phyloP scores from a whole-genome alignment of 1,284 basidiomycete species.

The Tilletia horrida region DNA sequence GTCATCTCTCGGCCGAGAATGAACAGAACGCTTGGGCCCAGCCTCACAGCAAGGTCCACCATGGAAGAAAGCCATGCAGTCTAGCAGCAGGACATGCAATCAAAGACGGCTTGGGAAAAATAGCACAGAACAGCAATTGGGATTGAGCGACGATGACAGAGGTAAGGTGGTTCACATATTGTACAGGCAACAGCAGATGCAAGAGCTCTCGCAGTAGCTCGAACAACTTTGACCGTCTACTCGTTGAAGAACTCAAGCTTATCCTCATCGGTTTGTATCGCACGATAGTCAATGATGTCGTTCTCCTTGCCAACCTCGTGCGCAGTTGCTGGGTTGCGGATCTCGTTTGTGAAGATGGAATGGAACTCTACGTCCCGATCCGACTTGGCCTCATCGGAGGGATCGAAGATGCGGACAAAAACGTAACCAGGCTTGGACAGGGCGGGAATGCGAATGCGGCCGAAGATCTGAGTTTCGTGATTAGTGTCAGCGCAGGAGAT shows the following conservation, averaged over 20 bases:
- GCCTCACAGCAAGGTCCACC: no score
- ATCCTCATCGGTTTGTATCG: constrained; percentile 12
- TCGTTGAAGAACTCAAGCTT: constrained; percentile 21
- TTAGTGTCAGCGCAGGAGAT: neutral
- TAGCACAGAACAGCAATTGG: no score
- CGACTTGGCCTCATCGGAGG: constrained; percentile 15
- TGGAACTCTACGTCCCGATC: constrained; percentile 17
- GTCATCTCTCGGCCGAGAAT: no score
- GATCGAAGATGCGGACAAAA: constrained; percentile 19
- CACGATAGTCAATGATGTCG: constrained; percentile 11
- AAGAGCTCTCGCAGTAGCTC: neutral
- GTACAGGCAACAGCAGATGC: neutral
- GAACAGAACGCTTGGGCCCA: no score
- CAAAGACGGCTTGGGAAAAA: no score
- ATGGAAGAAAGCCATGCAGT: no score
- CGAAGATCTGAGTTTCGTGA: constrained; percentile 20
- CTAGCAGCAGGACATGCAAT: no score
- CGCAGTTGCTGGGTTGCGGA: constrained; percentile 12
- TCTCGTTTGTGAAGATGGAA: constrained; percentile 19
- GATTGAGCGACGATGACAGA: no score
- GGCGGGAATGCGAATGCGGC: constrained; percentile 19
- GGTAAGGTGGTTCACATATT: no score
- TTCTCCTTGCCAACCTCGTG: constrained; percentile 11
- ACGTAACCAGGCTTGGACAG: constrained; percentile 14
- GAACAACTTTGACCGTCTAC: neutral